These are phyloP conservation scores for Beauveria brongniartii DNA, from an alignment of 2,329 filamentous ascomycete genomes.

Conservation along the genomic window DNA sequence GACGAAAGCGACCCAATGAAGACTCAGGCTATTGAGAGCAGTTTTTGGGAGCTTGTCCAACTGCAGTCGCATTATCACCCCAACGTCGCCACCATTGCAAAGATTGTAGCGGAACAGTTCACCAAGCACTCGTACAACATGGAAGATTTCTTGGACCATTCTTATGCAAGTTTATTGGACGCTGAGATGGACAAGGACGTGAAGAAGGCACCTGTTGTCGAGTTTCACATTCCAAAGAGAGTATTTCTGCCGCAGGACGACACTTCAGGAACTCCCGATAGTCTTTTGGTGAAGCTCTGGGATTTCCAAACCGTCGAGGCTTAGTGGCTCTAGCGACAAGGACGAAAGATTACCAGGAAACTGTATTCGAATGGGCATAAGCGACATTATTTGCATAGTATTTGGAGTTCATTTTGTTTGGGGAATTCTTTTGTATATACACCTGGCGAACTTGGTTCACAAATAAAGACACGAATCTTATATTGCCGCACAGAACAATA, in stretches of 20 bases:
- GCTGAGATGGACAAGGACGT: slow-evolving; percentile 76
- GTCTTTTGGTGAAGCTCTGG: slow-evolving; percentile 53
- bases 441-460: neutral
- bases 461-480: neutral
- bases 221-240: slow-evolving; percentile 87
- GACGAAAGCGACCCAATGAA: slow-evolving; percentile 74
- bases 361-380: neutral
- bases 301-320: slow-evolving; percentile 34
- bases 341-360: neutral
- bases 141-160: slow-evolving; percentile 97
- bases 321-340: neutral
- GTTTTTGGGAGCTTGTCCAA: slow-evolving; percentile 89
- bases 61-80: slow-evolving; percentile 92
- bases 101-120: slow-evolving; percentile 93
- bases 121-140: slow-evolving; percentile 91
- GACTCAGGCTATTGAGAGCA: slow-evolving; percentile 83
- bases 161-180: slow-evolving; percentile 76
- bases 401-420: slow-evolving; percentile 2
- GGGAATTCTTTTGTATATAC: slow-evolving; percentile 6
- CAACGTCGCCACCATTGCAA: slow-evolving; percentile 87
- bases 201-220: slow-evolving; percentile 80
- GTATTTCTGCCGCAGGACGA: slow-evolving; percentile 56
- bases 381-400: slow-evolving; percentile 5
- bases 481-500: neutral
- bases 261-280: slow-evolving; percentile 40